phyloP scores from a whole-genome alignment of 106 monocot genomes.

The Vanilla planifolia region DNA sequence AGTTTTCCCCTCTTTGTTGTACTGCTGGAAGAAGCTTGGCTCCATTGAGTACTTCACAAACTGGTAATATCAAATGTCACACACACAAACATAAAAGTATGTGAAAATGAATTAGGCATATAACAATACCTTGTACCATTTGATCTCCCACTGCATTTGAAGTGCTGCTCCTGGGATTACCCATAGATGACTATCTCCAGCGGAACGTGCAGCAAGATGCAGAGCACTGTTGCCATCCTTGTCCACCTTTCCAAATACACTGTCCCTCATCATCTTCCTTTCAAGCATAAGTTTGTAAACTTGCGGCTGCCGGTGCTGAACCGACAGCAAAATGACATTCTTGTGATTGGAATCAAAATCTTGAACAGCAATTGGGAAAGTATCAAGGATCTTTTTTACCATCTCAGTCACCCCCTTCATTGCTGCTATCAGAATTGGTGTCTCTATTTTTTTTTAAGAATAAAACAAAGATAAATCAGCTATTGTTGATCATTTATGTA shows the following conservation, averaged over 20 bases:
- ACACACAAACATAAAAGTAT: too few relatives aligned
- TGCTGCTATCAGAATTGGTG: conserved; percentile 22
- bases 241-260: conserved; percentile 14
- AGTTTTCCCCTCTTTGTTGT: conserved; percentile 9
- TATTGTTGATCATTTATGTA: background rate
- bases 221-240: conserved; percentile 16
- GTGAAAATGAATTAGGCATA: too few relatives aligned
- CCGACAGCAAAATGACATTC: conserved; percentile 24
- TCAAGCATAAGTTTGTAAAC: conserved; percentile 15
- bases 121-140: conserved; percentile 19
- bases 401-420: conserved; percentile 21
- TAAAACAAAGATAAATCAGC: background rate
- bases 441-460: background rate
- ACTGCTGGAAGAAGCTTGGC: background rate
- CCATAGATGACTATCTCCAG: conserved; percentile 12
- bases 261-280: conserved; percentile 1
- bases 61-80: background rate
- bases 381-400: conserved; percentile 21
- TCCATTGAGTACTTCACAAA: conserved; percentile 12
- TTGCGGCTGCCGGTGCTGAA: conserved; percentile 15
- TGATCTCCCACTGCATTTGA: conserved; percentile 28
- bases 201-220: conserved; percentile 13
- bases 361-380: conserved; percentile 7
- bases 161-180: conserved; percentile 21
- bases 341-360: conserved; percentile 16